Percentiles rank a stretch among this genome's conserved stretches.
Evolutionary conservation across 192 early-diverging fungal genomes (phyloP).

Genomic region (Powellomyces hirtus): DNA sequence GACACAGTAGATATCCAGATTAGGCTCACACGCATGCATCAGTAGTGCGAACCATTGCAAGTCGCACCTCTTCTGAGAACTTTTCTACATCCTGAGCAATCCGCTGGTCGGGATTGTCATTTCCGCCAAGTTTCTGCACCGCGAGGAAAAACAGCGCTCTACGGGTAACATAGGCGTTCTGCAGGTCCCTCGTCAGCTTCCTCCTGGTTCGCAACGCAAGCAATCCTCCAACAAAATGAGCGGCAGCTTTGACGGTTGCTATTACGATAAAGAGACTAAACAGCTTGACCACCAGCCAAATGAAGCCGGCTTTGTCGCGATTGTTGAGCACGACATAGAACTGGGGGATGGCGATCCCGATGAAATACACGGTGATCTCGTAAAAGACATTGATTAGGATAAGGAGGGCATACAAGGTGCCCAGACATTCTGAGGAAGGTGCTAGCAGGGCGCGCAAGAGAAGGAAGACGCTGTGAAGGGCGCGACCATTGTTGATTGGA

Average conservation of each 20-base stretch:
- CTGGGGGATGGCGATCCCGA: slow-evolving; percentile 67
- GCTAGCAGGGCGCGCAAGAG: not conserved
- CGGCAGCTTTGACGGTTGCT: slow-evolving; percentile 47
- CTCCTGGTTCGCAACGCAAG: slow-evolving; percentile 62
- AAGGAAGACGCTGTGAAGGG: not conserved
- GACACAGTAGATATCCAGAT: too few species aligned
- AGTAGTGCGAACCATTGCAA: not conserved
- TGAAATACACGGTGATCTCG: slow-evolving; percentile 63
- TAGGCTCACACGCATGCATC: not conserved
- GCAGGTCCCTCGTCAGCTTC: slow-evolving; percentile 62
- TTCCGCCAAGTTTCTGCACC: not conserved
- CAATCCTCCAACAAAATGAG: slow-evolving; percentile 60
- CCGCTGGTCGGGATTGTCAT: slow-evolving; percentile 68
- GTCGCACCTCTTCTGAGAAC: slow-evolving; percentile 56
- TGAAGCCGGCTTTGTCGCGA: slow-evolving; percentile 62
- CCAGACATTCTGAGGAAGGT: not conserved
- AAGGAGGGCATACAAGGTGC: not conserved
- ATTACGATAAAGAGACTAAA: slow-evolving; percentile 17
- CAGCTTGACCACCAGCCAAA: slow-evolving; percentile 32
- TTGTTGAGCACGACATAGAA: slow-evolving; percentile 74
- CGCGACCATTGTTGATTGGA: too few species aligned
- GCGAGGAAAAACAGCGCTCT: slow-evolving; percentile 5
- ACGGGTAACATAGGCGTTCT: slow-evolving; percentile 52
- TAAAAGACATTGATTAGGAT: slow-evolving; percentile 15
- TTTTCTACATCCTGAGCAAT: slow-evolving; percentile 89